Percentiles rank a stretch among this genome's conserved stretches.
phyloP scores from a whole-genome alignment of 768 basidiomycete genomes.

The Serendipita sp. region DNA sequence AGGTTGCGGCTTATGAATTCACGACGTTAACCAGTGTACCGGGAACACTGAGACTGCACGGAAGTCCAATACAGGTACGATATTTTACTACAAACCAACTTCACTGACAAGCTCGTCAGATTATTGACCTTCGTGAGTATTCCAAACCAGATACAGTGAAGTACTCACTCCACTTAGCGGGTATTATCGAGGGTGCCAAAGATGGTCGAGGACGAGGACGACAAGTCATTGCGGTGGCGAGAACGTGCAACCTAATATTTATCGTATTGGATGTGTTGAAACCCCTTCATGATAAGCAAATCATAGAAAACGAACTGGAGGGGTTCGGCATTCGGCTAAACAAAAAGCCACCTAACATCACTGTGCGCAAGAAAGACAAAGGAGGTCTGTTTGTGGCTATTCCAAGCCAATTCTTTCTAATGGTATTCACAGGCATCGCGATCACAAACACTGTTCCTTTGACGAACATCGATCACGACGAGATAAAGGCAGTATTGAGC shows the following conservation, averaged over 20 bases:
- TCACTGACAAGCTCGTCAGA: constrained; percentile 8
- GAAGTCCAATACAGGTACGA: constrained; percentile 94
- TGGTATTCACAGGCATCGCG: constrained; percentile 39
- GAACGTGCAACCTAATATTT: constrained; percentile 96
- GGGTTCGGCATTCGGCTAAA: constrained; percentile 97
- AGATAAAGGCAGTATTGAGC: constrained; percentile 86
- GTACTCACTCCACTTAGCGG: constrained; percentile 33
- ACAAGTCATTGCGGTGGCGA: constrained; percentile 77
- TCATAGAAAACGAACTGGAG: constrained; percentile 87
- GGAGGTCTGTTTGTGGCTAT: constrained; percentile 27
- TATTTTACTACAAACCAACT: constrained; percentile 19
- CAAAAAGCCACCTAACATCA: constrained; percentile 80
- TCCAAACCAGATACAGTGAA: not conserved
- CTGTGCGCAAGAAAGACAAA: constrained; percentile 74
- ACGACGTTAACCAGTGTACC: constrained; percentile 93
- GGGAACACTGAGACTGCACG: constrained; percentile 86
- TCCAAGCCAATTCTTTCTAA: constrained; percentile 7
- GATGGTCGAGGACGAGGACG: constrained; percentile 93
- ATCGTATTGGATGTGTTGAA: constrained; percentile 97
- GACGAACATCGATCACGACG: constrained; percentile 88
- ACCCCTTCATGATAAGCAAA: constrained; percentile 86
- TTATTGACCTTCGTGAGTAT: constrained; percentile 15
- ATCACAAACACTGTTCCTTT: constrained; percentile 96
- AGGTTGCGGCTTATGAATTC: constrained; percentile 93
- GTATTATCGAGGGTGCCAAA: constrained; percentile 96